Evolutionary conservation across 208 protist species (phyloP), one percentile per base, ranked within the genome.

Genomic region (Crithidia brevicula): DNA sequence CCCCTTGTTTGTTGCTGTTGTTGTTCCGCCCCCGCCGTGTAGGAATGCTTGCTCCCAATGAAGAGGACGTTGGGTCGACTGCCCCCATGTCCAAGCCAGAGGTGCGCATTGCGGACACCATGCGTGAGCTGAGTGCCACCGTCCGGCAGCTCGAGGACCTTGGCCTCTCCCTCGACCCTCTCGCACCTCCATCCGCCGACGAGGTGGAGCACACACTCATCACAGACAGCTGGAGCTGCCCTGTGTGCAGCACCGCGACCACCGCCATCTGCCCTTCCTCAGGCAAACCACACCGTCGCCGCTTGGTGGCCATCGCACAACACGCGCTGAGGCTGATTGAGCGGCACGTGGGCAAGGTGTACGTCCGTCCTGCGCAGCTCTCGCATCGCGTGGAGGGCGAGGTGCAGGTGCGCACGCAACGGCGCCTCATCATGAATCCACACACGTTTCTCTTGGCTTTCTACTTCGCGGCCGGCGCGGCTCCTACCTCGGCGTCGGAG

Each of bases 171-270:
- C 74, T 89, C 57, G 73, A 83, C 57, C 66, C 69, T 13, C 42
- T 47, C 36, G 31, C 52, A 15, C 45, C 62, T 11, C 58, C 66
- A 4, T 59, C 77, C 1, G 58, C 76, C 10, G 83, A 88, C 18
- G 52, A 63, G 5, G 83, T 94, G 23, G 85, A 94, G 68, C 85
- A 94, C 28, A 78, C 83, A 18, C 79, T 94, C 42, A 86, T 91
- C 57, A 90, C 85, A 15, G 88, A 94, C 62, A 66, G 72, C 30
- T 88, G 88, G 77, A 72, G 58, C 43, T 94, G 88, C 45, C 71
- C 69, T 22, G 56, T 77, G 43, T 94, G 88, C 67, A 72, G 77
- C 33, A 63, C 42, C 45, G 70, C 85, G 2, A 45, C 67, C 4
- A 27, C 51, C 11, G 22, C 79, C 7, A 75, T 72, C 30, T 94